Conservation (phyloP, 2,329 filamentous ascomycete species). For the Beauveria scarabaeidicola region DNA sequence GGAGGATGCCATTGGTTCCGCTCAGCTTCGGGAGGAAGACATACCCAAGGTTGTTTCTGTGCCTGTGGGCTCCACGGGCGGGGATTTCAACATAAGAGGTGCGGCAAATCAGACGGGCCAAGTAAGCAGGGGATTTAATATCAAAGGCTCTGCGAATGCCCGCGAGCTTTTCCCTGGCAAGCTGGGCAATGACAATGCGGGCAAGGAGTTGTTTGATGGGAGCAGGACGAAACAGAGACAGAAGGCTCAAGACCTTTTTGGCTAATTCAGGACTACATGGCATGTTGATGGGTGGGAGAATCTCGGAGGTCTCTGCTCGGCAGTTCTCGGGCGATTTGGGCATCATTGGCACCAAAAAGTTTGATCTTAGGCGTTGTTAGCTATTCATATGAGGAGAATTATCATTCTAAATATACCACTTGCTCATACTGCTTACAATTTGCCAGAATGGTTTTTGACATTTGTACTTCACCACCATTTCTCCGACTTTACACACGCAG, state of each 20-base stretch:
- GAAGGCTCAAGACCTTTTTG: constrained; percentile 65
- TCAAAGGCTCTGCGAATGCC: constrained; percentile 56
- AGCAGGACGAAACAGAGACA: constrained; percentile 48
- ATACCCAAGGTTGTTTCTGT: constrained; percentile 51
- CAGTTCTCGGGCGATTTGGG: background rate
- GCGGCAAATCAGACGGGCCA: constrained; percentile 38
- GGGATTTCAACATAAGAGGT: constrained; percentile 53
- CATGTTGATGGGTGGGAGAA: background rate
- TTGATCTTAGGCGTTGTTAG: background rate
- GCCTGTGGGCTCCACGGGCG: constrained; percentile 32
- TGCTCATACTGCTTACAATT: background rate
- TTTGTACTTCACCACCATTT: constrained; percentile 51
- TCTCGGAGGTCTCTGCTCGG: background rate
- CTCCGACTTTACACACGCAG: constrained; percentile 45
- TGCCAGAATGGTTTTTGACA: background rate
- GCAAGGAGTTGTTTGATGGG: constrained; percentile 59
- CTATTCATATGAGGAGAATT: background rate
- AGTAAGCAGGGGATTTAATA: constrained; percentile 46
- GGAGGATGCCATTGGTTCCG: constrained; percentile 31
- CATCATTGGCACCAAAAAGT: background rate
- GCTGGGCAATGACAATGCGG: constrained; percentile 40
- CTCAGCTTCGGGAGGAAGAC: constrained; percentile 28
- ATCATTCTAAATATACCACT: background rate
- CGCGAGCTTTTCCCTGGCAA: constrained; percentile 63
- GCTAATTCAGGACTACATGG: background rate